These are phyloP conservation scores for Ophiocordyceps unilateralis DNA, from an alignment of 2,329 filamentous ascomycete species.

Conservation along the genomic window DNA sequence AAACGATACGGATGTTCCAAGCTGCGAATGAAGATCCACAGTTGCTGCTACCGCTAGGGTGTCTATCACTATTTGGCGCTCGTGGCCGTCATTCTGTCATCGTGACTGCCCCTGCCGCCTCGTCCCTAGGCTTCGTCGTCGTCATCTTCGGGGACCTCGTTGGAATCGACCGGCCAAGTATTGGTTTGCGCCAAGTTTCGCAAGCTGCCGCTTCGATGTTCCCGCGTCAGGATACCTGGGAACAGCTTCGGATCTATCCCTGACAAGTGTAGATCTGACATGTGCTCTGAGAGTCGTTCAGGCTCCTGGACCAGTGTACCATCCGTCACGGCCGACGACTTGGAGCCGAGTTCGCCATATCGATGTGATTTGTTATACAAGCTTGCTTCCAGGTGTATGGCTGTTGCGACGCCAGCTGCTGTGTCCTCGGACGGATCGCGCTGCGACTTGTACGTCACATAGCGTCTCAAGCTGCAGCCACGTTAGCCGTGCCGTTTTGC, in stretches of 20 bases:
- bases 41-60: not conserved
- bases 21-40: too few relatives aligned
- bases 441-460: constrained; percentile 18
- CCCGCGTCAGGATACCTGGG: constrained; percentile 47
- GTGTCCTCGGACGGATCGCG: constrained; percentile 6
- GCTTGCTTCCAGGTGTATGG: not conserved
- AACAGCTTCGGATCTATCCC: constrained; percentile 53
- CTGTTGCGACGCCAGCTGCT: constrained; percentile 2
- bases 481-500: not conserved
- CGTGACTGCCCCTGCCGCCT: too few relatives aligned
- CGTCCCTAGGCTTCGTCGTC: constrained; percentile 1
- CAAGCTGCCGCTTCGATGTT: constrained; percentile 24
- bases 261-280: constrained; percentile 29
- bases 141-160: constrained; percentile 4
- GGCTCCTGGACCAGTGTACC: constrained; percentile 12
- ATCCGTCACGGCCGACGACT: not conserved
- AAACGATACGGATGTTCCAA: too few relatives aligned
- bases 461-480: constrained; percentile 21
- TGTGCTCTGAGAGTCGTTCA: constrained; percentile 19
- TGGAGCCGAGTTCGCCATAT: not conserved
- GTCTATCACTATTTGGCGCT: not conserved
- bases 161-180: constrained; percentile 8
- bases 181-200: constrained; percentile 11
- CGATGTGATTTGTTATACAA: not conserved
- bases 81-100: not conserved